A percentile compares a stretch with the other conserved stretches of the same genome.
Evolutionary conservation across 192 early-diverging fungal genomes (phyloP).

Genomic region (Coemansia sp.): DNA sequence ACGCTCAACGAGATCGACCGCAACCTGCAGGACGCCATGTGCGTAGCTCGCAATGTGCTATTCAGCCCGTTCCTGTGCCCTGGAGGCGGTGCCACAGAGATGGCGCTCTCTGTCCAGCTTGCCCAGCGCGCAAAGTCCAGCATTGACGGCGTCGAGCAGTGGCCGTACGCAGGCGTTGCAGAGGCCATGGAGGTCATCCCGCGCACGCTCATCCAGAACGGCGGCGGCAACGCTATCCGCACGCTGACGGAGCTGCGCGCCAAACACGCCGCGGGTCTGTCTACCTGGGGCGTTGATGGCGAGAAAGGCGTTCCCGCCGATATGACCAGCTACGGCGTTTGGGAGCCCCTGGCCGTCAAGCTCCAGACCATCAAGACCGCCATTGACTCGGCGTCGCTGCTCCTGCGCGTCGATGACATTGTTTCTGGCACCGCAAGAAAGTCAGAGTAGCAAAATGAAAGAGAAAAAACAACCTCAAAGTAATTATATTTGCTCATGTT

Average conservation of each 20-base stretch:
- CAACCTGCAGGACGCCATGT: constrained; percentile 99
- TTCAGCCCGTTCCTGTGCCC: constrained; percentile 92
- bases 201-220: constrained; percentile 97
- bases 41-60: constrained; percentile 96
- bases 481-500: not conserved
- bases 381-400: constrained; percentile 86
- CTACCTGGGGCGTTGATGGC: constrained; percentile 96
- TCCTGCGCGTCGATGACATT: constrained; percentile 94
- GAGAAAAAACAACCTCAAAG: constrained; percentile 7
- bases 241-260: constrained; percentile 89
- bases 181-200: constrained; percentile 98
- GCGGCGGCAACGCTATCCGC: constrained; percentile 98
- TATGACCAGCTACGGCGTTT: constrained; percentile 97
- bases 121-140: constrained; percentile 82
- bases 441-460: constrained; percentile 12
- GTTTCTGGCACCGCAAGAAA: constrained; percentile 66
- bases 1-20: constrained; percentile 97
- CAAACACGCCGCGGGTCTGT: constrained; percentile 87
- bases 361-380: constrained; percentile 99
- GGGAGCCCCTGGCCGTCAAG: constrained; percentile 99
- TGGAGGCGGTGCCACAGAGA: constrained; percentile 97
- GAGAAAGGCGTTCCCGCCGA: constrained; percentile 87
- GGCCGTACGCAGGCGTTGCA: constrained; percentile 94
- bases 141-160: constrained; percentile 89
- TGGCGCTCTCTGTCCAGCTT: constrained; percentile 90